phyloP scores from a whole-genome alignment of 768 basidiomycete genomes.

The Suillus paluster region DNA sequence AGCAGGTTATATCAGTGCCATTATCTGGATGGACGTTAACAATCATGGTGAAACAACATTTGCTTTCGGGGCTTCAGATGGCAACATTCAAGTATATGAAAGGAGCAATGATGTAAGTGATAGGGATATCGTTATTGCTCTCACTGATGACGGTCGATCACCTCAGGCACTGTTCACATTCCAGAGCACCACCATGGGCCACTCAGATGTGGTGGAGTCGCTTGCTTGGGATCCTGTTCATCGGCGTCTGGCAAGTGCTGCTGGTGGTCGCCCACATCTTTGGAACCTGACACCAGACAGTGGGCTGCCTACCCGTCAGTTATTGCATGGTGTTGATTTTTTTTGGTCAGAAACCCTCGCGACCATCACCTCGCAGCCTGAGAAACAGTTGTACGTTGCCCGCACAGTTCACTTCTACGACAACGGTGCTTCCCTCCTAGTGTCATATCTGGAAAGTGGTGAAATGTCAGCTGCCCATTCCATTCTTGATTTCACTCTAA shows the following conservation, averaged over 20 bases:
- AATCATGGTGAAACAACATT: background rate
- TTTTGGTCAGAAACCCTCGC: background rate
- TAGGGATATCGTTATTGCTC: background rate
- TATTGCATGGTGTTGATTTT: background rate
- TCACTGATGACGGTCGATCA: background rate
- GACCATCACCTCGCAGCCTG: too few relatives aligned
- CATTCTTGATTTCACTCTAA: background rate
- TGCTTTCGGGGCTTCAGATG: background rate
- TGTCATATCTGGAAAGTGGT: conserved; percentile 5
- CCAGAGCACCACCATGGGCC: background rate
- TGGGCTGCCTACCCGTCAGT: background rate
- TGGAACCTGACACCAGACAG: background rate
- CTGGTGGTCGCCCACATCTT: background rate
- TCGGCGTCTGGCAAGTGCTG: background rate
- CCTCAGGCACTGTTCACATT: background rate
- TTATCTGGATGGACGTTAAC: background rate
- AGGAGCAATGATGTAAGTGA: background rate
- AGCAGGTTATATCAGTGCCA: background rate
- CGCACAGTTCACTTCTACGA: conserved; percentile 1
- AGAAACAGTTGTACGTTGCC: background rate
- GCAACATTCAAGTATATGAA: background rate
- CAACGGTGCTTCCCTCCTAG: background rate
- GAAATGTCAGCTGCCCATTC: background rate
- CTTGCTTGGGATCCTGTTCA: background rate
- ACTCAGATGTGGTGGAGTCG: background rate